A percentile compares a stretch with the other conserved stretches of the same genome.
phyloP scores from a whole-genome alignment of 768 basidiomycete genomes.

The Agrocybe pediades region DNA sequence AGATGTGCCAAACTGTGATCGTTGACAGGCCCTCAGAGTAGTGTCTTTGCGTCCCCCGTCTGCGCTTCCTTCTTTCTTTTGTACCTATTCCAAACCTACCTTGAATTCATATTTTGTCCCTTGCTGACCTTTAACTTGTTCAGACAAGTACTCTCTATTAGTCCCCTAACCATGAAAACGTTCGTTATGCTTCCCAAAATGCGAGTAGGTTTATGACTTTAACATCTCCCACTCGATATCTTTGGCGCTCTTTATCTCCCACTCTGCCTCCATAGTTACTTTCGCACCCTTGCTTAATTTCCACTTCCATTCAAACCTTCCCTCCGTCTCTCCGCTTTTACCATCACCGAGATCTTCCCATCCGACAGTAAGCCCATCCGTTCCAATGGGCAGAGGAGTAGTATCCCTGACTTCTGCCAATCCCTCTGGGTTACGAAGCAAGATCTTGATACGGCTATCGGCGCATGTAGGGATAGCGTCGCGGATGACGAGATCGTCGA shows the following conservation, averaged over 20 bases:
- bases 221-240: conserved; percentile 21
- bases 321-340: conserved; percentile 55
- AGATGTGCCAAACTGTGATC: no score
- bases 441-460: conserved; percentile 44
- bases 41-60: no score
- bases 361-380: conserved; percentile 29
- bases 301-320: conserved; percentile 57
- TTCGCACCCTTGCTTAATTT: conserved; percentile 43
- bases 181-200: no score
- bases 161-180: no score
- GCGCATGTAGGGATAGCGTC: conserved; percentile 47
- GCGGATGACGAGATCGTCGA: conserved; percentile 45
- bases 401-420: conserved; percentile 48
- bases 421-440: conserved; percentile 46
- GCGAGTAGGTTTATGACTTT: no score
- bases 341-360: conserved; percentile 41
- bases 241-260: conserved; percentile 47
- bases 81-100: no score
- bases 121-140: no score
- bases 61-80: no score
- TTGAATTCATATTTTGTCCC: no score
- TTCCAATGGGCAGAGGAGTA: conserved; percentile 29
- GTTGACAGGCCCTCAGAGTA: no score
- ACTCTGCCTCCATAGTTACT: conserved; percentile 47
- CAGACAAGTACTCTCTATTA: no score